These are phyloP conservation scores for Mrakia gelida DNA, from an alignment of 768 basidiomycete genomes.

Conservation along the genomic window DNA sequence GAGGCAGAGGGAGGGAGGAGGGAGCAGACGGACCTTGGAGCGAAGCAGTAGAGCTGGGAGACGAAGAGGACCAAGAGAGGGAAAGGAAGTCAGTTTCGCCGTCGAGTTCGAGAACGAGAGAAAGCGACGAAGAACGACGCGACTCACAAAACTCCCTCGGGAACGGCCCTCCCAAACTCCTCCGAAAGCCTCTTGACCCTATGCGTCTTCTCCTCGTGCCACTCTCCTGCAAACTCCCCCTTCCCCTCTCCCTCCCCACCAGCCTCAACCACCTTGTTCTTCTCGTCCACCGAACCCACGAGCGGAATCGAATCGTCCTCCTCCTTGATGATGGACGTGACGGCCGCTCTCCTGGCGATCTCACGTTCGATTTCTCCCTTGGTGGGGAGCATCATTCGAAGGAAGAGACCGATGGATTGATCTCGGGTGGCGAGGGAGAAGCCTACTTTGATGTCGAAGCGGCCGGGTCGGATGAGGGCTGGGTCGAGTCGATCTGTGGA, in stretches of 20 bases:
- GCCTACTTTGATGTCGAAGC: conserved; percentile 63
- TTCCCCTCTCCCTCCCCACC: conserved; percentile 57
- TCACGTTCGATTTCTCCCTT: conserved; percentile 22
- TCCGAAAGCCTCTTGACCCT: conserved; percentile 42
- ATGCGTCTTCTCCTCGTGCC: conserved; percentile 40
- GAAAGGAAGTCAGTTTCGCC: conserved; percentile 3
- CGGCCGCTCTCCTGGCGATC: conserved; percentile 12
- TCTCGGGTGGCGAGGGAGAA: background rate
- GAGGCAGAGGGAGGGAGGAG: too few relatives aligned
- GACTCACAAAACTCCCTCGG: background rate
- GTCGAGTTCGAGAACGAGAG: background rate
- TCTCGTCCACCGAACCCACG: conserved; percentile 1
- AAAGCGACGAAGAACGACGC: conserved; percentile 42
- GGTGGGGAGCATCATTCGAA: conserved; percentile 46
- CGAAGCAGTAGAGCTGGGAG: conserved; percentile 47
- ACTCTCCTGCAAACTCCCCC: conserved; percentile 46
- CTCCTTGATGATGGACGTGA: conserved; percentile 9
- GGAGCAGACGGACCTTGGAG: conserved; percentile 62
- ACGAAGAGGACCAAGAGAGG: too few relatives aligned
- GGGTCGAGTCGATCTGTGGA: conserved; percentile 60
- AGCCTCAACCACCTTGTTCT: conserved; percentile 44
- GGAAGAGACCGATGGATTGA: conserved; percentile 53
- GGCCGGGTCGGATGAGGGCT: conserved; percentile 69
- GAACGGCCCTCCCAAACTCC: background rate
- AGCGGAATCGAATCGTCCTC: conserved; percentile 33